Evolutionary conservation across 2,329 filamentous ascomycete species (phyloP).

Genomic region (Calonectria naviculata): DNA sequence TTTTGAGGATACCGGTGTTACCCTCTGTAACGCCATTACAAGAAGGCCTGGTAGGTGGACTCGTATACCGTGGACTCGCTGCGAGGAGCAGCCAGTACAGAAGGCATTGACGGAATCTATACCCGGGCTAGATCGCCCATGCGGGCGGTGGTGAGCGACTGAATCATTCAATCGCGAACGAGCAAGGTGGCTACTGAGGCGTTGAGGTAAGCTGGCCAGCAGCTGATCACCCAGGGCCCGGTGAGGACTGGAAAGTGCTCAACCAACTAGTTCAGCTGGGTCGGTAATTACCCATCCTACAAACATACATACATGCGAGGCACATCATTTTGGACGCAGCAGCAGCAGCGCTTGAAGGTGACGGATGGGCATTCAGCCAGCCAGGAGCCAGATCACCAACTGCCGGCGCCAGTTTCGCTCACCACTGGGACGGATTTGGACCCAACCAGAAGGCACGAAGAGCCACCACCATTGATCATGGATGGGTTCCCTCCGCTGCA

Average conservation of each 20-base stretch:
- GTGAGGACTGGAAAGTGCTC: slow-evolving; percentile 1
- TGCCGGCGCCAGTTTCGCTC: slow-evolving; percentile 21
- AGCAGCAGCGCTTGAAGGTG: slow-evolving; percentile 3
- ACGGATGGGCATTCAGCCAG: background rate
- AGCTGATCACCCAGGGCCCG: slow-evolving; percentile 8
- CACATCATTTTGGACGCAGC: slow-evolving; percentile 8
- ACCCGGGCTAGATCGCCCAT: slow-evolving; percentile 18
- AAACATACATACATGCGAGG: background rate
- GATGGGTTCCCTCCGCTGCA: slow-evolving; percentile 28
- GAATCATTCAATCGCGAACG: slow-evolving; percentile 8
- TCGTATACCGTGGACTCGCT: slow-evolving; percentile 7
- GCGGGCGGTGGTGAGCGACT: slow-evolving; percentile 8
- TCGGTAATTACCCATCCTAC: background rate
- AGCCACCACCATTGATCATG: slow-evolving; percentile 20
- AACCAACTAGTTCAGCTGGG: slow-evolving; percentile 11
- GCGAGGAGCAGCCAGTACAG: background rate
- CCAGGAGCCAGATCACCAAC: slow-evolving; percentile 9
- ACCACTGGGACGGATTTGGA: background rate
- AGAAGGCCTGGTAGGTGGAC: slow-evolving; percentile 4
- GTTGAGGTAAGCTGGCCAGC: slow-evolving; percentile 12
- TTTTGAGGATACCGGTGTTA: slow-evolving; percentile 11
- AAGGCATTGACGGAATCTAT: slow-evolving; percentile 22
- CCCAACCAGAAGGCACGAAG: slow-evolving; percentile 32
- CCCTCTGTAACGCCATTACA: slow-evolving; percentile 12
- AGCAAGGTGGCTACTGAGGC: slow-evolving; percentile 13